Percentiles rank a stretch among this genome's conserved stretches.
phyloP scores from a whole-genome alignment of 306 rosid genomes.

The Rosa chinensis region DNA sequence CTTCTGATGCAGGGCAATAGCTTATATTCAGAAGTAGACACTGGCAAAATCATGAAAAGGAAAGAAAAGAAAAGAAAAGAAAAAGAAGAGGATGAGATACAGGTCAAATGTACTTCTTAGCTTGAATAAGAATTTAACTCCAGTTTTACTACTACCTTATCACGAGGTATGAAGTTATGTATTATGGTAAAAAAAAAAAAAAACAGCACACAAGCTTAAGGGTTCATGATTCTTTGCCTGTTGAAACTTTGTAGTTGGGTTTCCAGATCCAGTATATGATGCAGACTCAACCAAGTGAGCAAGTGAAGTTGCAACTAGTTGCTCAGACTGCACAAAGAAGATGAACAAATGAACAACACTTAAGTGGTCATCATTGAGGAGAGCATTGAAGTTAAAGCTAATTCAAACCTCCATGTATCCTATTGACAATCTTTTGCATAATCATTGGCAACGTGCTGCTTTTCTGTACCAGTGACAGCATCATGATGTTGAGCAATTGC shows the following conservation, averaged over 20 bases:
- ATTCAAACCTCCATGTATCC: conserved; percentile 47
- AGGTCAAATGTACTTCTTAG: conserved; percentile 7
- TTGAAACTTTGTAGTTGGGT: conserved; percentile 40
- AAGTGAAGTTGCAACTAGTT: conserved; percentile 49
- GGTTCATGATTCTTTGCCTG: conserved; percentile 38
- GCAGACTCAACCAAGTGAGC: conserved; percentile 38
- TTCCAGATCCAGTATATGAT: conserved; percentile 33
- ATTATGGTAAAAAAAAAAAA: not conserved
- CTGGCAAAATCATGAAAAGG: conserved; percentile 27
- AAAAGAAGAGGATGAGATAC: not conserved
- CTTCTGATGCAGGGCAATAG: conserved; percentile 57
- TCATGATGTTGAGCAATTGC: conserved; percentile 97
- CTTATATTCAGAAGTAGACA: conserved; percentile 59
- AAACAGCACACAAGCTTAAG: conserved; percentile 5
- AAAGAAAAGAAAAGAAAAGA: not conserved
- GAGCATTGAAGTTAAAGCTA: not conserved
- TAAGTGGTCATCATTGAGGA: conserved; percentile 8
- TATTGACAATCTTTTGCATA: conserved; percentile 75
- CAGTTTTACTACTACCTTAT: not conserved
- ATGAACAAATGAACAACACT: conserved; percentile 12
- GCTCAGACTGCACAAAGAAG: conserved; percentile 41
- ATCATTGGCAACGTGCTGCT: conserved; percentile 96
- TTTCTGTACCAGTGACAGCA: conserved; percentile 81
- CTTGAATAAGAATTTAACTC: conserved; percentile 1
- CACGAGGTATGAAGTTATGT: not conserved